Base-by-base conservation (phyloP, 2,329 filamentous ascomycete genomes). In the Sporothrix globosa region DNA sequence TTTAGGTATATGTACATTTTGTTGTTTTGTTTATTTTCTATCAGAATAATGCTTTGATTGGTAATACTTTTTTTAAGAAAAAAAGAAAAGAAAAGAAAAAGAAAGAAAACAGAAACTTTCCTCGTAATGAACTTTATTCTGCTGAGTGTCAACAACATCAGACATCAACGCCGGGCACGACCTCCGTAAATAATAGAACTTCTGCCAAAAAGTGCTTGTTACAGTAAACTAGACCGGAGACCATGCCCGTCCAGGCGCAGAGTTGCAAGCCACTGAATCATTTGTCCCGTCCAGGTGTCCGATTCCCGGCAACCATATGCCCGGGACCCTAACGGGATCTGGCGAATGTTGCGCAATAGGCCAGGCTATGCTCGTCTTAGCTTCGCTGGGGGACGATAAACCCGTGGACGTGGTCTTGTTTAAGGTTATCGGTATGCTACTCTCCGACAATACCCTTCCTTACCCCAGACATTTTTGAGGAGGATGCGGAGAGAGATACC, bases 401-500 rank as follows among this genome's bases (percentile, higher is more conserved):
- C 27, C 27, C 2, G 2, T 2, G 27, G 4, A 27, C 2, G 4
- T 27, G 27, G 4, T 13, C 14, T 13, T 46, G 41, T 13, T 46
- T 13, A 46, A 14, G 14, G 41, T 13, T 46, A 14, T 46, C 41
- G 41, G 41, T 46, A 46, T 14, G 41, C 41, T 14, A 3, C 41
- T 46, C 41, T 13, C 41, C 41, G 41, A 46, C 41, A 14, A 46
- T 14, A 13, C 3, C 11, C 27, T 27, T 27, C 27, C 27, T 4
- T 46, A 46, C 41, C 53, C 53, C 27, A 56, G 53, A 56, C 21
- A 52, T 4, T 56, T 19, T 56, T 34, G 53, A 19, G 13, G 53
- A 34, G 53, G 53, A 56, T 56, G 53, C 53, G 53, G 53, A 56
- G 53, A 56, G 53, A 56, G 27, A 6, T 6, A 56, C 19, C 53